Evolutionary conservation across 768 basidiomycete species (phyloP), one percentile per base, ranked within the genome.

Genomic region (Polyporus arcularius): DNA sequence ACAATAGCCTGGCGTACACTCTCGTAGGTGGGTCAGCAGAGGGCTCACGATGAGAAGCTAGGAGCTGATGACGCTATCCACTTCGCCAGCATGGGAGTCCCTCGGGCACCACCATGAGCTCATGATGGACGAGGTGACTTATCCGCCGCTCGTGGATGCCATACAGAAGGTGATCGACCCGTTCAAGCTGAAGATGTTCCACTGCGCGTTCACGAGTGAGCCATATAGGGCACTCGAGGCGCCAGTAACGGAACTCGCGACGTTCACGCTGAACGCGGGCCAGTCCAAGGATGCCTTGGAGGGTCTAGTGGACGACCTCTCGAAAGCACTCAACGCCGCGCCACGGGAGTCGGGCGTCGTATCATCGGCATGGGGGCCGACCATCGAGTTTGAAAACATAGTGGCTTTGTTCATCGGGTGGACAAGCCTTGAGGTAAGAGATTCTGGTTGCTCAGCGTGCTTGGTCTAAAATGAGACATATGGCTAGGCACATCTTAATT

Each of bases 171-270:
- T 58, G 47, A n/a, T 58, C 21, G 56, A 31, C 35, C 10, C 47
- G 16, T 55, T 8, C 4, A 28, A 52, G 39, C 48, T 63, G 45
- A 32, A 43, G 47, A 49, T 45, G 42, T 46, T 58, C 55, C 56
- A 60, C 52, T 57, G 45, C 46, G 52, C 46, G 43, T 35, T 38
- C 49, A 52, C 61, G 30, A 49, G 49, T 50, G 62, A 63, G 31
- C 62, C 65, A 9, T 53, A 43, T 21, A 42, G 31, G 12, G 66
- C 66, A 6, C 42, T 67, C n/a, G 55, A 26, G 2, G 49, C 63
- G 11, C 66, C 63, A 5, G 50, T 60, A 8, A 61, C 63, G 2
- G 66, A 65, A 41, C 21, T 67, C 21, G 63, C 54, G 38, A 28
- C 48, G 18, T 41, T 55, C 47, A 62, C 32, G 38, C 39, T 55